phyloP scores from a whole-genome alignment of 148 eudicot genomes.

The Rhododendron simsii region DNA sequence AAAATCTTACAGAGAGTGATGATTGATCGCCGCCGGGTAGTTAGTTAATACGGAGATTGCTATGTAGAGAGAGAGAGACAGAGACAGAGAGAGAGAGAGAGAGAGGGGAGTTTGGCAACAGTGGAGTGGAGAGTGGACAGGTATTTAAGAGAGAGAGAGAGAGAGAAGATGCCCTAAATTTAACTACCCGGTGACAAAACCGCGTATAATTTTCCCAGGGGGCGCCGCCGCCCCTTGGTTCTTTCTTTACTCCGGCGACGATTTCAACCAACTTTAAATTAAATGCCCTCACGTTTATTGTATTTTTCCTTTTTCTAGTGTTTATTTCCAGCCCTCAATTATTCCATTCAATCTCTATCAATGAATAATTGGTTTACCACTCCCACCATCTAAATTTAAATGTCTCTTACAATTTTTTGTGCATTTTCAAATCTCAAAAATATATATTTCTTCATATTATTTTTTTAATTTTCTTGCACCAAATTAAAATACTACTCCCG shows the following conservation, averaged over 20 bases:
- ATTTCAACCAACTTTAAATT: not conserved
- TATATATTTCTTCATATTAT: too few species aligned
- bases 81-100: not conserved
- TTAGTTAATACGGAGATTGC: not conserved
- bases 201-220: not conserved
- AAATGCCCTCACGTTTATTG: too few species aligned
- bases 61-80: not conserved
- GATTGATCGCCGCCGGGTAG: not conserved
- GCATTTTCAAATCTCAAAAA: too few species aligned
- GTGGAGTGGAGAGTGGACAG: not conserved
- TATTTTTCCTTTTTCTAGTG: not conserved
- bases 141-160: not conserved
- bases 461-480: too few species aligned
- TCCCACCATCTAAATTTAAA: too few species aligned
- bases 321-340: not conserved
- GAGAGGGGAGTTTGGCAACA: not conserved
- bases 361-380: too few species aligned
- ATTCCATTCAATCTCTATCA: not conserved
- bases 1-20: not conserved
- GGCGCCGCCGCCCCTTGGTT: not conserved
- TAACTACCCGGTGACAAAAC: not conserved
- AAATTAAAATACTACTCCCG: too few species aligned
- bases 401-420: accelerated
- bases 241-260: too few species aligned
- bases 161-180: not conserved